phyloP scores from a whole-genome alignment of 257 asterid species.

The Lithospermum erythrorhizon region DNA sequence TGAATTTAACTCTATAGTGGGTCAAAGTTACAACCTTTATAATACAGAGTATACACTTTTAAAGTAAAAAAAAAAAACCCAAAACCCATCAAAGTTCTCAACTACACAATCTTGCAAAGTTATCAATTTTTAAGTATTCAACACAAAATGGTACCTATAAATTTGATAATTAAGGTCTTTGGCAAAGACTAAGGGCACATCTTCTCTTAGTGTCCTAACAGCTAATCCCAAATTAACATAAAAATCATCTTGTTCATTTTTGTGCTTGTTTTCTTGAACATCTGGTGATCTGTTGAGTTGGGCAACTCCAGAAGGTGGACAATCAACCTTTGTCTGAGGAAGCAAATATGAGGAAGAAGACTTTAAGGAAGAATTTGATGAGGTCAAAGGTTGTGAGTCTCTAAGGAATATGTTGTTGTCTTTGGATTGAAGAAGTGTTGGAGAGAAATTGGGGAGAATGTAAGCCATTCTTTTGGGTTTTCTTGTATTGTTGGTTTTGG shows the following conservation, averaged over 20 bases:
- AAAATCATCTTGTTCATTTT: slow-evolving; percentile 44
- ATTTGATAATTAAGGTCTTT: slow-evolving; percentile 76
- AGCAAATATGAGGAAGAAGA: slow-evolving; percentile 1
- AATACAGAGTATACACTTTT: too few species aligned
- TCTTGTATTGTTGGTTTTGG: background rate
- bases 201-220: slow-evolving; percentile 85
- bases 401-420: slow-evolving; percentile 22
- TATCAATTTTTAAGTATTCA: background rate
- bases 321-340: slow-evolving; percentile 26
- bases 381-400: slow-evolving; percentile 1
- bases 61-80: too few species aligned
- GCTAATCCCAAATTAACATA: slow-evolving; percentile 78
- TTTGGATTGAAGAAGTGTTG: slow-evolving; percentile 33
- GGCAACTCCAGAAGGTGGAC: slow-evolving; percentile 29
- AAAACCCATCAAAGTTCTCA: too few species aligned
- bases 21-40: too few species aligned
- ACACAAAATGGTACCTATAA: slow-evolving; percentile 36
- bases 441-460: slow-evolving; percentile 60
- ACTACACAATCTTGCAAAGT: background rate
- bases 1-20: too few species aligned
- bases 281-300: slow-evolving; percentile 22
- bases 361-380: slow-evolving; percentile 15
- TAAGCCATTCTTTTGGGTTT: slow-evolving; percentile 40
- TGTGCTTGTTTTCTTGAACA: slow-evolving; percentile 30
- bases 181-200: slow-evolving; percentile 57